phyloP scores from a whole-genome alignment of 768 basidiomycete species.

The Gelatoporia subvermispora region DNA sequence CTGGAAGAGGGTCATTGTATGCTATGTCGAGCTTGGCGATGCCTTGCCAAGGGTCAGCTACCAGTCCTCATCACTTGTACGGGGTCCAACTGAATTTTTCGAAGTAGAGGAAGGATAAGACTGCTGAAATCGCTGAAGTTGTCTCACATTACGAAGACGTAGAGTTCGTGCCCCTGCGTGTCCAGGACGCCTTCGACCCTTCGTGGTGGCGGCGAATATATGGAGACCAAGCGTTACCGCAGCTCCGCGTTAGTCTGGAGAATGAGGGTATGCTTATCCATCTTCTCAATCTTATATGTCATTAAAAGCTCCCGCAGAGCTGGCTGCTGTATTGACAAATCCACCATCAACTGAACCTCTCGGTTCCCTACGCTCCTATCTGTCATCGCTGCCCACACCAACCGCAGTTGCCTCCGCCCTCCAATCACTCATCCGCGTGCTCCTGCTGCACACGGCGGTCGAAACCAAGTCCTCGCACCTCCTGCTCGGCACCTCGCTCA shows the following conservation, averaged over 20 bases:
- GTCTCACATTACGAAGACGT: slow-evolving; percentile 45
- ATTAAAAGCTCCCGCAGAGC: too few relatives aligned
- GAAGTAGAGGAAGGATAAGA: slow-evolving; percentile 49
- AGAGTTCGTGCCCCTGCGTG: slow-evolving; percentile 55
- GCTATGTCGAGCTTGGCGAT: slow-evolving; percentile 66
- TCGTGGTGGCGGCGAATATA: slow-evolving; percentile 59
- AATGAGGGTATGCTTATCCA: slow-evolving; percentile 43
- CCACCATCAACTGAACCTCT: slow-evolving; percentile 16
- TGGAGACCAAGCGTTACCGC: slow-evolving; percentile 17
- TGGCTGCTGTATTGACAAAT: slow-evolving; percentile 1
- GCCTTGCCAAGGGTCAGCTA: slow-evolving; percentile 56
- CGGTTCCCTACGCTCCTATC: slow-evolving; percentile 41
- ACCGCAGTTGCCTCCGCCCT: slow-evolving; percentile 62
- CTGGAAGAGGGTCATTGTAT: slow-evolving; percentile 59
- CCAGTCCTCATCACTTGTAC: not conserved
- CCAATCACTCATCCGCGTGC: slow-evolving; percentile 55
- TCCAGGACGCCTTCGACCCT: slow-evolving; percentile 72
- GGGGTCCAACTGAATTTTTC: not conserved
- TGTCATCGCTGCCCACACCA: slow-evolving; percentile 67
- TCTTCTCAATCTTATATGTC: too few relatives aligned
- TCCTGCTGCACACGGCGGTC: slow-evolving; percentile 63
- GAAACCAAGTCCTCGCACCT: slow-evolving; percentile 65
- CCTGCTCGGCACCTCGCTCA: slow-evolving; percentile 74
- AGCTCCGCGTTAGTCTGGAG: slow-evolving; percentile 42
- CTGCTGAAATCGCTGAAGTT: slow-evolving; percentile 42